phyloP scores from a whole-genome alignment of 495 filamentous ascomycete species.

The Talaromyces ruber region DNA sequence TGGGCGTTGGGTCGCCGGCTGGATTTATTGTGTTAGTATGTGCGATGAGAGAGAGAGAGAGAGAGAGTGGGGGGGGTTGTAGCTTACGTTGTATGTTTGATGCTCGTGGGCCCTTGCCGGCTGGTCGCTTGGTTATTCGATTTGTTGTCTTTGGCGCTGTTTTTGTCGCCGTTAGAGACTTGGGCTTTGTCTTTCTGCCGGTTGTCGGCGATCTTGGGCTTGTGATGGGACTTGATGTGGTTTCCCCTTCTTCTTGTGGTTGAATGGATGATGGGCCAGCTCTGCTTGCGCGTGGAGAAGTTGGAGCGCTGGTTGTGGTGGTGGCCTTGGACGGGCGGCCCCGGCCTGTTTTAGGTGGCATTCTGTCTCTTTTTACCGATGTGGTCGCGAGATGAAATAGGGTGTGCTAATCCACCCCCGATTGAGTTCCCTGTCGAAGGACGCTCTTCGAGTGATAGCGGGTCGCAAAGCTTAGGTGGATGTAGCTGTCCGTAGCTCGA shows the following conservation, averaged over 20 bases:
- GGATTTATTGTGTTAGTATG: conserved; percentile 3
- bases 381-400: not conserved
- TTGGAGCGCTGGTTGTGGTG: not conserved
- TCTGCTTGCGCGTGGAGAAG: not conserved
- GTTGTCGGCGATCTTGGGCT: not conserved
- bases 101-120: conserved; percentile 10
- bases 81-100: conserved; percentile 34
- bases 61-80: no score
- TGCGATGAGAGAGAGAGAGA: not conserved
- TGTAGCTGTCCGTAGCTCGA: not conserved
- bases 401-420: not conserved
- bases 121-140: conserved; percentile 15
- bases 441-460: not conserved
- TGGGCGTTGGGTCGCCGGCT: conserved; percentile 69
- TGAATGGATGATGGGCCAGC: not conserved
- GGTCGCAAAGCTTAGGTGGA: not conserved
- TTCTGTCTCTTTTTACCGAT: not conserved
- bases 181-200: not conserved
- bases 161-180: not conserved
- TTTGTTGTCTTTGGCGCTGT: not conserved
- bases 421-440: not conserved
- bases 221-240: not conserved
- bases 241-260: not conserved
- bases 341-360: not conserved
- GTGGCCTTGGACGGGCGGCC: not conserved